These are phyloP conservation scores for Naganishia albida DNA, from an alignment of 1,284 basidiomycete species.

Conservation along the genomic window DNA sequence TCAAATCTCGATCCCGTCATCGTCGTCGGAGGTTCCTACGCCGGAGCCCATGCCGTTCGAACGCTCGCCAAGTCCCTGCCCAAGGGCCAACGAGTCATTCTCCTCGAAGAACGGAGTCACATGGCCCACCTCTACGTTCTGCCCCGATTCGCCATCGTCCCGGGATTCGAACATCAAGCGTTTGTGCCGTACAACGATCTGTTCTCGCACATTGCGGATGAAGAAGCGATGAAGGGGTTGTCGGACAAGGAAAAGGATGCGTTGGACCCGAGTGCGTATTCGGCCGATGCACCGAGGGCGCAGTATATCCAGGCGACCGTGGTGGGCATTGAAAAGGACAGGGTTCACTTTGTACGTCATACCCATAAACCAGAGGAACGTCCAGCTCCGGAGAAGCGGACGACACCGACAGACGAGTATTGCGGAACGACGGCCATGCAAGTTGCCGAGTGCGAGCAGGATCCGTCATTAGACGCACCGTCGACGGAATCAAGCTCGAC, in stretches of 20 bases:
- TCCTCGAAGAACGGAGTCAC: conserved; percentile 70
- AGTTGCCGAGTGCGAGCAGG: conserved; percentile 23
- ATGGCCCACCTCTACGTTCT: conserved; percentile 56
- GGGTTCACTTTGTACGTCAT: conserved; percentile 32
- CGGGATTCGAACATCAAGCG: conserved; percentile 55
- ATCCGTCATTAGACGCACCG: conserved; percentile 2
- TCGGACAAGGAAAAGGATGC: conserved; percentile 24
- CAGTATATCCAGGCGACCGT: conserved; percentile 33
- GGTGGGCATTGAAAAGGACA: conserved; percentile 15
- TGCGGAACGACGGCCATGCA: conserved; percentile 24
- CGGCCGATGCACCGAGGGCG: conserved; percentile 22
- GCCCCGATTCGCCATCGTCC: conserved; percentile 55
- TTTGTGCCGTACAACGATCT: conserved; percentile 67
- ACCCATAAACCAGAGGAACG: conserved; percentile 3
- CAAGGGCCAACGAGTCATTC: conserved; percentile 64
- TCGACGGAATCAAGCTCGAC: neutral
- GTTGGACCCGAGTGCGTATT: conserved; percentile 23
- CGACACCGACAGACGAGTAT: conserved; percentile 3
- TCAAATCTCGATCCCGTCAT: conserved; percentile 23
- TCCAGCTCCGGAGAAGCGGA: neutral
- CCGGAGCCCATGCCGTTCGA: conserved; percentile 60
- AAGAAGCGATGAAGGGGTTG: conserved; percentile 23
- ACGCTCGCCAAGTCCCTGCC: conserved; percentile 63
- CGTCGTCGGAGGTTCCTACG: conserved; percentile 32
- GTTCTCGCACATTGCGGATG: conserved; percentile 41